Evolutionary conservation across 352 stramenopile species (phyloP), one percentile per base, ranked within the genome.

Genomic region (Globisporangium nodosum): DNA sequence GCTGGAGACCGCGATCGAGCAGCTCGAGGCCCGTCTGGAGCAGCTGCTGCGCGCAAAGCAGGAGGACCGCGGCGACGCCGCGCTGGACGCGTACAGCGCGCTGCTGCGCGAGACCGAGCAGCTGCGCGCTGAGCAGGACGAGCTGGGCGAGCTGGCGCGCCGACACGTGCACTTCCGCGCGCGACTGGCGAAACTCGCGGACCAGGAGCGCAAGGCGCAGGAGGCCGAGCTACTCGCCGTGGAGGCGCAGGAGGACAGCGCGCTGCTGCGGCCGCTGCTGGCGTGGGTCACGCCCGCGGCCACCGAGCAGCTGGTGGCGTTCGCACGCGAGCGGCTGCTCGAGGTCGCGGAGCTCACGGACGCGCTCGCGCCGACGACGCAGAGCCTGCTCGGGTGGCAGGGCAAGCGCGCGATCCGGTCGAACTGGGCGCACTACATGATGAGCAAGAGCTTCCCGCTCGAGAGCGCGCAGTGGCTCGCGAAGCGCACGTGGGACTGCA

Each of bases 371-470:
- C 8, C 53, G 4, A 53, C 11, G 0, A 35, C 56, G 24, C 72
- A 80, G 49, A 42, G 37, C 2, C 62, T 85, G 35, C 62, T 85
- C 11, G 76, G 76, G 24, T 85, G 76, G 76, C 53, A 53, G 0
- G 66, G 75, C 46, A 70, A 73, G 57, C 71, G 75, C 49, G 63
- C 56, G 9, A 58, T 85, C 31, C 63, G 77, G 21, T 45, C 50
- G 18, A 65, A 65, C 30, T 86, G 71, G 73, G 71, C 69, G 6
- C 64, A 76, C 53, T 86, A 79, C 52, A 66, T 68, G 30, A 67
- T 81, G 60, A 66, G 58, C 18, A 86, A 83, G 67, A 61, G 64
- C 30, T 83, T 86, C 43, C 51, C 58, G 4, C 53, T 69, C 21
- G 69, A 80, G 40, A 54, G 45, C 20, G 50, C 65, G 3, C 61